These are phyloP conservation scores for Xylaria telfairii DNA, from an alignment of 495 filamentous ascomycete species.

Conservation along the genomic window DNA sequence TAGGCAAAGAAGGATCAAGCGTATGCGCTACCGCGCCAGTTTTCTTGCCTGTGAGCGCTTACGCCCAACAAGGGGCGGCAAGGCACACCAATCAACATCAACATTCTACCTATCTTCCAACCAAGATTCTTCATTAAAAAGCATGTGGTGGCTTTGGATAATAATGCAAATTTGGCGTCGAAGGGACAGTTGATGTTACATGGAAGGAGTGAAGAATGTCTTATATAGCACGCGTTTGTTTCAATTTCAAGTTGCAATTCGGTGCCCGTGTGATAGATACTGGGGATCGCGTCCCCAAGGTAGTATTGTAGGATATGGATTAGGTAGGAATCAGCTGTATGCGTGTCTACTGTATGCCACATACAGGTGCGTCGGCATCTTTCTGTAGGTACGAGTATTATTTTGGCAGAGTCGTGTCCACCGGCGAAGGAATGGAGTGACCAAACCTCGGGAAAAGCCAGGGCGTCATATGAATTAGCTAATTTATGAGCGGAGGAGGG, in stretches of 20 bases:
- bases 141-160: not conserved
- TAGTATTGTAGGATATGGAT: not conserved
- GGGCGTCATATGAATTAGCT: not conserved
- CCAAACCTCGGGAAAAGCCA: not conserved
- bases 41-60: conserved; percentile 2
- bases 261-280: not conserved
- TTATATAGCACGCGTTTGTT: not conserved
- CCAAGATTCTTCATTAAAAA: not conserved
- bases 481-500: conserved; percentile 8
- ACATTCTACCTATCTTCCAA: not conserved
- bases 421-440: not conserved
- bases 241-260: not conserved
- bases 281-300: not conserved
- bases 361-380: not conserved
- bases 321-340: not conserved
- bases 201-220: conserved; percentile 4
- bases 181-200: not conserved
- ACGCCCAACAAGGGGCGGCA: conserved; percentile 18
- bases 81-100: conserved; percentile 15
- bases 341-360: not conserved
- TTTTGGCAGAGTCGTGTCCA: not conserved
- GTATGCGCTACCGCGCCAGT: not conserved
- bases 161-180: not conserved
- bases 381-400: not conserved
- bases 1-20: not conserved